phyloP scores from a whole-genome alignment of 108 stramenopile genomes.

The Skeletonema grethae region DNA sequence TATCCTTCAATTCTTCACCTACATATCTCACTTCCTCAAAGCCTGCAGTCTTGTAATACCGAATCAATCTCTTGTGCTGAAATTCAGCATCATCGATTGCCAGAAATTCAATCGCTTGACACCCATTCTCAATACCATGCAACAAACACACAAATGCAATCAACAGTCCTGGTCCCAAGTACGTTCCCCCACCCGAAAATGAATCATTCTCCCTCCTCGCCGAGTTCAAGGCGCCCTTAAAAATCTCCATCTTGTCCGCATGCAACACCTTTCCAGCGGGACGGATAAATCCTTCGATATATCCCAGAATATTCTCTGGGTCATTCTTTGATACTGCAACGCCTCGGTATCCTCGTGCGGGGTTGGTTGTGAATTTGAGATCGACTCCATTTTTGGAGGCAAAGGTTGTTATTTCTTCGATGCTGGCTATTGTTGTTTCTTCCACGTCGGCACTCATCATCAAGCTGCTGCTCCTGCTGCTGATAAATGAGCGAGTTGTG shows the following conservation, averaged over 20 bases:
- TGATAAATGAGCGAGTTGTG: background rate
- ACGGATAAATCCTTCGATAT: constrained; percentile 82
- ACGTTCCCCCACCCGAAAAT: constrained; percentile 58
- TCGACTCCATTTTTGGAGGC: constrained; percentile 48
- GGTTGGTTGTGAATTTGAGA: constrained; percentile 56
- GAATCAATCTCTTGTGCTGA: constrained; percentile 79
- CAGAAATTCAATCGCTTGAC: constrained; percentile 63
- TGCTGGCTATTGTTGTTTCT: constrained; percentile 21
- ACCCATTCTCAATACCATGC: constrained; percentile 63
- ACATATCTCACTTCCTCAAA: constrained; percentile 80
- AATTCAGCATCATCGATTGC: constrained; percentile 86
- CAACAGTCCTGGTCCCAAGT: constrained; percentile 68
- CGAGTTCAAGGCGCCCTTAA: constrained; percentile 44
- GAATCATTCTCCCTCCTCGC: constrained; percentile 42
- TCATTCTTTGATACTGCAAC: constrained; percentile 67
- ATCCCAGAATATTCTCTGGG: constrained; percentile 62
- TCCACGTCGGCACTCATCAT: constrained; percentile 1
- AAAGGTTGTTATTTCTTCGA: constrained; percentile 45
- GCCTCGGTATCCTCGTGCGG: constrained; percentile 79
- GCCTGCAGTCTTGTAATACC: constrained; percentile 70
- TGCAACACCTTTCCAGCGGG: constrained; percentile 69
- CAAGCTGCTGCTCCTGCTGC: background rate
- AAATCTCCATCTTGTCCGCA: constrained; percentile 87
- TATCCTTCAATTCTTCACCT: constrained; percentile 74
- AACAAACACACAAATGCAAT: constrained; percentile 69